phyloP scores from a whole-genome alignment of 441 rosid genomes.

The Aleurites moluccanus region DNA sequence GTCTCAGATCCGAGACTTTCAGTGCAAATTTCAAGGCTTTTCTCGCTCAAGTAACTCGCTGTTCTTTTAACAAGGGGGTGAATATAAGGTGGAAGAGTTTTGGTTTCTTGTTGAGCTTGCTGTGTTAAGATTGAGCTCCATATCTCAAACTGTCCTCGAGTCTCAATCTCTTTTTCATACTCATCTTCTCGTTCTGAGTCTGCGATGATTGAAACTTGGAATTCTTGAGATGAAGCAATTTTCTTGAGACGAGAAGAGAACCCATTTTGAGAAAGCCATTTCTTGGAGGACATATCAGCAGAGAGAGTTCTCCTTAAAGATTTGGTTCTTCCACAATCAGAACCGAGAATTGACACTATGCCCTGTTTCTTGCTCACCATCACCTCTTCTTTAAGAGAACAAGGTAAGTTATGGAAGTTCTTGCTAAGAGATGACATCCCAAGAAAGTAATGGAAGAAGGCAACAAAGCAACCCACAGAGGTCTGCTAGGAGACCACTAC shows the following conservation, averaged over 20 bases:
- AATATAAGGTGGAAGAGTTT: conserved; percentile 57
- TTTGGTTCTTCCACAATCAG: conserved; percentile 30
- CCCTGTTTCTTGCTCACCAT: conserved; percentile 49
- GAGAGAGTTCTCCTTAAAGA: conserved; percentile 68
- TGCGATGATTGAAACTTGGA: conserved; percentile 25
- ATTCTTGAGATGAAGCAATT: conserved; percentile 51
- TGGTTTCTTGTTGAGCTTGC: conserved; percentile 35
- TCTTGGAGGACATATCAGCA: conserved; percentile 75
- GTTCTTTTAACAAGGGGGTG: conserved; percentile 65
- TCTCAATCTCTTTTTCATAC: conserved; percentile 24
- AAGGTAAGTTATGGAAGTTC: conserved; percentile 45
- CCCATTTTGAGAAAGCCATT: conserved; percentile 56
- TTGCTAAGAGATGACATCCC: conserved; percentile 55
- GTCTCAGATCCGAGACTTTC: conserved; percentile 98
- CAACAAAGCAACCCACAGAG: conserved; percentile 50
- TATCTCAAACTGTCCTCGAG: conserved; percentile 42
- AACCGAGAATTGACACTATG: conserved; percentile 67
- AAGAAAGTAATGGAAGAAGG: conserved; percentile 15
- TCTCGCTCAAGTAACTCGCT: conserved; percentile 54
- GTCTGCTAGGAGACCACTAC: conserved; percentile 46
- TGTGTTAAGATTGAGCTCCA: conserved; percentile 66
- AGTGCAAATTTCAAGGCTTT: conserved; percentile 85
- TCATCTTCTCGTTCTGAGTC: conserved; percentile 32
- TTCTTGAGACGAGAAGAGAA: conserved; percentile 47
- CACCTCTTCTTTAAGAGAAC: conserved; percentile 44